Base-by-base conservation (phyloP, 208 protist genomes). In the Herpetomonas tarakana region DNA sequence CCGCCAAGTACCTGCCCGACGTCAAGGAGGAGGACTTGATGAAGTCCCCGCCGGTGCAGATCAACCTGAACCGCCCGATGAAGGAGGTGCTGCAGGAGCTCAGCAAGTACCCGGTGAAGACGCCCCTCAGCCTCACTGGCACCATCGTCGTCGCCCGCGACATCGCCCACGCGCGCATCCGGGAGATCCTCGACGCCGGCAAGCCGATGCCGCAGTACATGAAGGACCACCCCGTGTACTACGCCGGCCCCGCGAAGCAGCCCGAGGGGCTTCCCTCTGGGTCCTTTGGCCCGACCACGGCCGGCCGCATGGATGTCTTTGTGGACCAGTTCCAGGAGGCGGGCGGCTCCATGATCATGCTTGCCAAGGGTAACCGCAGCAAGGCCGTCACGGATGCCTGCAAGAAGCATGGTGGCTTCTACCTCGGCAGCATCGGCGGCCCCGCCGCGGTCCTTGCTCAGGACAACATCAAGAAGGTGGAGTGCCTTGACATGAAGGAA, bases 171-270 rank as follows among this genome's bases (percentile, higher is more conserved):
- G 94, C 96, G 31, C 92, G 94, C 57, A 88, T 98, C 49, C 80
- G 81, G 9, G 96, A 97, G 62, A 87, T 96, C 66, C 65, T 98
- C 0, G 85, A 97, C 44, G 67, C 51, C 3, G 89, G 86, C 25
- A 82, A 92, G 68, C 86, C 81, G n/a, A 67, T 98, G 38, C 96
- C 96, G 26, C 49, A 96, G 51, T 98, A 98, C 84, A 81, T 98
- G 62, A 97, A 97, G 74, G 75, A 98, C 50, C 88, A 98, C 77
- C 93, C 95, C 19, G 81, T 98, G 38, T 98, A 98, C 84, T 98
- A 98, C 78, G 97, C 91, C n/a, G 96, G 97, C 27, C 98, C 98
- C n/a, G 98, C 98, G 12, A 99, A 99, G 88, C 89, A 91, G 44
- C 97, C 97, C 3, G 78, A 97, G 2, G 97, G 96, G 3, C 65